phyloP scores from a whole-genome alignment of 345 rosid species.

The Lenwebbia sp. region DNA sequence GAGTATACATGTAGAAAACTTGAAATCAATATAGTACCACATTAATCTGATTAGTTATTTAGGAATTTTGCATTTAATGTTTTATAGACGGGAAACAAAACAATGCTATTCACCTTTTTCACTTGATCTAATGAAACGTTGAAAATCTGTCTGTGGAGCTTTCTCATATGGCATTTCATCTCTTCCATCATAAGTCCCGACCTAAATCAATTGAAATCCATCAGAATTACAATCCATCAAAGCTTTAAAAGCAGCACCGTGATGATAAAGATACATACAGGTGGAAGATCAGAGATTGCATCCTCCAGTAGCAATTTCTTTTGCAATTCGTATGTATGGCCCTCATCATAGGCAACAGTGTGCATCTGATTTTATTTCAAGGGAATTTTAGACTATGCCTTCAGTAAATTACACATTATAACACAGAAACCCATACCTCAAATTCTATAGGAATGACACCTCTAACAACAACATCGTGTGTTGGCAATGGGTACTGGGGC shows the following conservation, averaged over 20 bases:
- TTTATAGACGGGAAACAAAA: not conserved
- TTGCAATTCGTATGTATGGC: slow-evolving; percentile 10
- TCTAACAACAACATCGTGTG: slow-evolving; percentile 54
- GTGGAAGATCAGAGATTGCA: slow-evolving; percentile 48
- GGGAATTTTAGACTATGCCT: not conserved
- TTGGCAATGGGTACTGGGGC: slow-evolving; percentile 74
- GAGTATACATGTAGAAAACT: no score
- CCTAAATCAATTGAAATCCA: slow-evolving; percentile 9
- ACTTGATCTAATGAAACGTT: slow-evolving; percentile 21
- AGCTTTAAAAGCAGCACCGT: not conserved
- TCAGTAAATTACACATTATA: not conserved
- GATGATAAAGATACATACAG: slow-evolving; percentile 19
- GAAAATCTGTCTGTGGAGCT: slow-evolving; percentile 36
- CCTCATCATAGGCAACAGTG: slow-evolving; percentile 35
- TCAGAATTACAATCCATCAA: slow-evolving; percentile 10
- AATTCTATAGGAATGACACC: slow-evolving; percentile 49
- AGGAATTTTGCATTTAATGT: no score
- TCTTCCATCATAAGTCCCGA: slow-evolving; percentile 22
- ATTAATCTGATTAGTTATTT: no score
- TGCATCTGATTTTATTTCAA: slow-evolving; percentile 18
- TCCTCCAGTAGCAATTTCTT: slow-evolving; percentile 28
- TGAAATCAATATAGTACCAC: no score
- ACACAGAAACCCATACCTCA: slow-evolving; percentile 25
- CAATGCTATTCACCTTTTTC: slow-evolving; percentile 15
- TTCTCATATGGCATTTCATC: slow-evolving; percentile 35